phyloP scores from a whole-genome alignment of 345 rosid species.

The Populus euphratica region DNA sequence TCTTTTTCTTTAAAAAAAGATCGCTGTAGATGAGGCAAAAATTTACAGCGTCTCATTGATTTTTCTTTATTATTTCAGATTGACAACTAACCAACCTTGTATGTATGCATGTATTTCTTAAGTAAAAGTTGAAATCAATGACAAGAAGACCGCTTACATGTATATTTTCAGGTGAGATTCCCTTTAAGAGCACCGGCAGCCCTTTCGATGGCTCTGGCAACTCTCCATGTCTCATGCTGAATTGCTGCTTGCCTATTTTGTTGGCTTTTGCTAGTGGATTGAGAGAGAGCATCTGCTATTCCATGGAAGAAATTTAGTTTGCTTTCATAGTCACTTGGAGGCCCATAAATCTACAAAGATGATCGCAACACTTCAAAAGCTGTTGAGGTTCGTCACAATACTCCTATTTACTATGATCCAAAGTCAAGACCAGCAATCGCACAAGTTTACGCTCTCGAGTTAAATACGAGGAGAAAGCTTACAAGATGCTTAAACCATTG shows the following conservation, averaged over 20 bases:
- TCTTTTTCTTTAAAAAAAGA: no score
- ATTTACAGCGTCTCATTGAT: not conserved
- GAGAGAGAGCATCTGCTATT: slow-evolving; percentile 61
- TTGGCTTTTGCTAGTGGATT: slow-evolving; percentile 11
- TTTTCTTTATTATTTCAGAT: not conserved
- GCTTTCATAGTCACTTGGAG: slow-evolving; percentile 47
- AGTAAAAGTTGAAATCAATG: not conserved
- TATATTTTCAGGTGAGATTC: slow-evolving; percentile 5
- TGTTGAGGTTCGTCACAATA: not conserved
- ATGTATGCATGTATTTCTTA: not conserved
- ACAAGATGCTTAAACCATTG: slow-evolving; percentile 97
- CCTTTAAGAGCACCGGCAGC: slow-evolving; percentile 77
- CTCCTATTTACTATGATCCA: not conserved
- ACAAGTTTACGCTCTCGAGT: not conserved
- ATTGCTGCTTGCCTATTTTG: slow-evolving; percentile 28
- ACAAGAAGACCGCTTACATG: not conserved
- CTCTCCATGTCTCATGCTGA: slow-evolving; percentile 88
- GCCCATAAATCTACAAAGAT: slow-evolving; percentile 68
- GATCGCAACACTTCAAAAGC: not conserved
- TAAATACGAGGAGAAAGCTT: slow-evolving; percentile 20
- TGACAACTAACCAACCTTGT: not conserved
- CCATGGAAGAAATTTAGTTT: slow-evolving; percentile 74
- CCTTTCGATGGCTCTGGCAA: slow-evolving; percentile 78
- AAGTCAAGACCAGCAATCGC: no score
- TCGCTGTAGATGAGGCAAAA: not conserved